These are phyloP conservation scores for Russula lepida DNA, from an alignment of 768 basidiomycete species.

Conservation along the genomic window DNA sequence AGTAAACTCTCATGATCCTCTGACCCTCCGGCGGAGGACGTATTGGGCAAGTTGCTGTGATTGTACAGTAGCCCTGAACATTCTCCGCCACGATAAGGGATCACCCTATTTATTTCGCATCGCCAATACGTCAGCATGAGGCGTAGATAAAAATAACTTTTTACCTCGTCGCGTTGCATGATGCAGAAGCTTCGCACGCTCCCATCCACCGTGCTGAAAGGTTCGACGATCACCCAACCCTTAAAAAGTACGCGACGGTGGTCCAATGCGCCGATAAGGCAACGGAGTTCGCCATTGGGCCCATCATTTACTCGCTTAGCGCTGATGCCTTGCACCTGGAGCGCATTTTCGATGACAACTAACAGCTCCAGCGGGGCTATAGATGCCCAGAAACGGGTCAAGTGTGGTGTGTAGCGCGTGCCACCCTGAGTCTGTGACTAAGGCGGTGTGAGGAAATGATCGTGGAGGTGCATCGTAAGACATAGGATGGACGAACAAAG, in stretches of 20 bases:
- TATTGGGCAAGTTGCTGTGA: constrained; percentile 48
- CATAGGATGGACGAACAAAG: constrained; percentile 51
- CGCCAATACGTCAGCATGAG: neutral
- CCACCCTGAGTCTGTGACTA: constrained; percentile 82
- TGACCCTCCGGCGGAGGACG: constrained; percentile 32
- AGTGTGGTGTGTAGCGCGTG: constrained; percentile 58
- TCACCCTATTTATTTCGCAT: constrained; percentile 44
- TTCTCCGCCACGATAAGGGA: constrained; percentile 67
- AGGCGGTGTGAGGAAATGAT: neutral
- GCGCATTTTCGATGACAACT: constrained; percentile 44
- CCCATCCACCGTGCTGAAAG: constrained; percentile 40
- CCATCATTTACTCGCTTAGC: constrained; percentile 1
- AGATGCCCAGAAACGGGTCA: constrained; percentile 75
- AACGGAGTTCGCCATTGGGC: constrained; percentile 27
- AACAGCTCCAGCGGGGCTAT: constrained; percentile 47
- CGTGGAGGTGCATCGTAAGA: neutral
- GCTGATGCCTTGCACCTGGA: constrained; percentile 38
- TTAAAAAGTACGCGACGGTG: constrained; percentile 54
- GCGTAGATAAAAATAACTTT: constrained; percentile 22
- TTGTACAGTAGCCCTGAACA: constrained; percentile 59
- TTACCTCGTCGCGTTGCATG: constrained; percentile 60
- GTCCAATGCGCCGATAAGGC: constrained; percentile 61
- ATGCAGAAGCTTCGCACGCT: constrained; percentile 54
- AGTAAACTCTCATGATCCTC: neutral
- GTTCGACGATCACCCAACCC: constrained; percentile 68